Evolutionary conservation across 495 filamentous ascomycete species (phyloP), one percentile per base, ranked within the genome.

Genomic region (Xylaria telfairii): DNA sequence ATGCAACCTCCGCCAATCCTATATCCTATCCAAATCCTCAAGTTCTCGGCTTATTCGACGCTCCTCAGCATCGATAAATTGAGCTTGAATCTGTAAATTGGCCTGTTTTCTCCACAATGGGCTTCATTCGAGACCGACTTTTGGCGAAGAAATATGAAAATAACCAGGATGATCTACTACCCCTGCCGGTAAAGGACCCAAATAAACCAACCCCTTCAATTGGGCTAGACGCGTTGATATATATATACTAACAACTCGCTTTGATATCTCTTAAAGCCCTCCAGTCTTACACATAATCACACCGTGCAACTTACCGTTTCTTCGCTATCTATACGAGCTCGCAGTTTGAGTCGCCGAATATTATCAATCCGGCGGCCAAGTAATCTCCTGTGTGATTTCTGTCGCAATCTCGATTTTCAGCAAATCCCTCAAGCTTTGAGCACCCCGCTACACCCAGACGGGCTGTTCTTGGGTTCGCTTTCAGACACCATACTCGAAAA

Each of bases 111-210:
- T 53, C 24, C 13, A 53, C 24, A 53, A 53, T 53, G 49, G 49
- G 49, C 49, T 53, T 28, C 24, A 53, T 53, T 53, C 49, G 49
- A 53, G 49, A 53, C 49, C 49, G 49, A 28, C 24, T 53, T 53
- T 28, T 28, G 24, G 24, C 21, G 24, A 53, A 53, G 24, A 26
- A 15, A 12, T 26, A 12, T 53, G 49, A 26, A 51, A 53, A 28
- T 15, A 13, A 53, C 24, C 24, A 24, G 24, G 49, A 53, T 13
- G 28, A 53, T 53, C 24, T 3, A 24, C 24, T 28, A 24, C 12
- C 47, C 49, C 10, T 12, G 49, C 24, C 49, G 49, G 49, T 26
- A 53, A 28, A 53, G 24, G 21, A 53, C 12, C 44, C 44, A 47
- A 2, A 1, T 15, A 10, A 12, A 12, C 42, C 5, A 10, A 4